Percentiles rank a stretch among this genome's conserved stretches.
These are phyloP conservation scores for Alternaria triticina DNA, from an alignment of 2,329 filamentous ascomycete species.

Conservation along the genomic window DNA sequence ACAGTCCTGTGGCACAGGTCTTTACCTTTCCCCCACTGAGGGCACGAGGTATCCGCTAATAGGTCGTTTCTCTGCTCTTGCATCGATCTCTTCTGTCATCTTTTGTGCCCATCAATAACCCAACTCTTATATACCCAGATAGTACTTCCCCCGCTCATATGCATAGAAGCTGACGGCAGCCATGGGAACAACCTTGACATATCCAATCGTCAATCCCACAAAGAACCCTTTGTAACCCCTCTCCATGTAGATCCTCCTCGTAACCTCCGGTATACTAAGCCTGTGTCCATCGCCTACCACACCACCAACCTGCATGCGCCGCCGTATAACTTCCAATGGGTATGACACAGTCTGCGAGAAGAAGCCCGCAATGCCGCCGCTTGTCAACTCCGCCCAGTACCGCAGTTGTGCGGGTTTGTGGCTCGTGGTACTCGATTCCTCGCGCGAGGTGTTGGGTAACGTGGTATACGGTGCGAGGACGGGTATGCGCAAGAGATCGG, in stretches of 20 bases:
- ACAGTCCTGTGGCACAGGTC: not conserved
- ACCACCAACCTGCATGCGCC: slow-evolving; percentile 95
- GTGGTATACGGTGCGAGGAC: slow-evolving; percentile 75
- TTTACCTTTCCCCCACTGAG: not conserved
- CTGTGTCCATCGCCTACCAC: slow-evolving; percentile 89
- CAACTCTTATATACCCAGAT: slow-evolving; percentile 52
- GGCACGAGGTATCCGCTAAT: not conserved
- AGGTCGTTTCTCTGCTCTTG: not conserved
- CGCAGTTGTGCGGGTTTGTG: slow-evolving; percentile 73
- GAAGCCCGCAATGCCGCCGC: slow-evolving; percentile 85
- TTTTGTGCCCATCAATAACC: slow-evolving; percentile 15
- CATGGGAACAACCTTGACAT: slow-evolving; percentile 93
- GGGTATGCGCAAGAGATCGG: slow-evolving; percentile 79
- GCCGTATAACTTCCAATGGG: slow-evolving; percentile 87
- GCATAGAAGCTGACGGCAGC: slow-evolving; percentile 74
- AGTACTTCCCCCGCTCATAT: slow-evolving; percentile 69
- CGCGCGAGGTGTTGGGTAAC: slow-evolving; percentile 63
- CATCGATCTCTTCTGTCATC: not conserved
- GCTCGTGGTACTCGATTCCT: slow-evolving; percentile 46
- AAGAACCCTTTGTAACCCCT: slow-evolving; percentile 84
- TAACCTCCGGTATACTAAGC: slow-evolving; percentile 79
- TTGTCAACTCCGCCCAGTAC: slow-evolving; percentile 84
- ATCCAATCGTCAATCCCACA: slow-evolving; percentile 91
- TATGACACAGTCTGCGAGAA: slow-evolving; percentile 93
- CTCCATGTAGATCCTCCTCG: slow-evolving; percentile 74